Conservation (phyloP, 306 rosid genomes). For the Glycyrrhiza uralensis region DNA sequence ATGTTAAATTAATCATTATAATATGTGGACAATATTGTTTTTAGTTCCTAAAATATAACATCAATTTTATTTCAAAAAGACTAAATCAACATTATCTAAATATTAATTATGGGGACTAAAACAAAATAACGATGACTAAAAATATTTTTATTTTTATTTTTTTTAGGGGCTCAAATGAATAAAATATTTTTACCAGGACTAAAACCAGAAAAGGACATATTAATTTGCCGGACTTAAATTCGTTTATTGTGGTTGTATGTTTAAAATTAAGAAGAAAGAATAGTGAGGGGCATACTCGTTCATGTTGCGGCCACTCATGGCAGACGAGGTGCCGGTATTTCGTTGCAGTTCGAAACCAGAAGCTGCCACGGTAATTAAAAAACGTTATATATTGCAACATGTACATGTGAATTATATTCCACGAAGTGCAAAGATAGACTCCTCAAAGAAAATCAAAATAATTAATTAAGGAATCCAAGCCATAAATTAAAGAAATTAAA, state of each 20-base stretch:
- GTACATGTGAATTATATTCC: neutral
- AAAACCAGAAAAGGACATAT: no score
- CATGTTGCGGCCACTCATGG: conserved; percentile 84
- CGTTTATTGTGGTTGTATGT: neutral
- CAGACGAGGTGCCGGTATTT: conserved; percentile 78
- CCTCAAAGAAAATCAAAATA: neutral
- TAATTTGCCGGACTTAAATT: no score
- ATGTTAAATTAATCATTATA: no score
- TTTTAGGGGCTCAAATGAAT: no score
- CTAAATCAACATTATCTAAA: no score
- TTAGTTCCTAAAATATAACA: no score
- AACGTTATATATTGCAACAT: neutral
- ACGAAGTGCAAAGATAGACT: conserved; percentile 24
- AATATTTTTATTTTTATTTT: no score
- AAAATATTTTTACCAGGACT: no score
- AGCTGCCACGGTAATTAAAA: conserved; percentile 48
- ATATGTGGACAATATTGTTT: no score
- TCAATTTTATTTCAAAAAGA: no score
- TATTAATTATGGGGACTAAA: no score
- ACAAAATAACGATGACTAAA: no score
- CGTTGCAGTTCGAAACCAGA: conserved; percentile 83
- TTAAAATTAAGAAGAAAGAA: neutral
- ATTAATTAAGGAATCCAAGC: conserved; percentile 47
- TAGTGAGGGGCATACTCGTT: conserved; percentile 70
- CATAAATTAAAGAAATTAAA: conserved; percentile 36